Evolutionary conservation across 768 basidiomycete genomes (phyloP), one percentile per base, ranked within the genome.

Genomic region (Mycena galopus): DNA sequence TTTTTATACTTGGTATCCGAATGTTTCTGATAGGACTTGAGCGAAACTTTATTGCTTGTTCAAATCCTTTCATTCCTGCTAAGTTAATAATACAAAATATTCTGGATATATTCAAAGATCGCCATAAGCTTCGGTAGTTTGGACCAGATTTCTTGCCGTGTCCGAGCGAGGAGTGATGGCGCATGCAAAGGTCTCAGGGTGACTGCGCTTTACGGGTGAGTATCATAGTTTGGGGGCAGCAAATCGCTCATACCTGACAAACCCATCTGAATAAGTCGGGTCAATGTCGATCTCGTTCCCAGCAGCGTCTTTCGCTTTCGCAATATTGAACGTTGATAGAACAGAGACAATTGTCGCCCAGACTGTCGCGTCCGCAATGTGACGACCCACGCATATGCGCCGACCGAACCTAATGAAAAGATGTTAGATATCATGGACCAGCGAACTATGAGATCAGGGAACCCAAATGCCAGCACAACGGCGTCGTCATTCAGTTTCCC

Each of bases 231-330:
- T 33, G 10, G 9, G 5, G 6, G 5, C 25, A 8, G n/a, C 12
- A 33, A 12, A 25, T 44, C 23, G 12, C 39, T 16, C 37, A 10
- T 12, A 65, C 64, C 64, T 55, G 51, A 65, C 30, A 19, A 65
- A 17, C 17, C 33, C 51, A 25, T 65, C 51, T 0, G 50, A 53
- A 51, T 56, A 65, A 25, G 12, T 21, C 11, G 51, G 33, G 10
- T 55, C 51, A 3, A 65, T 56, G 9, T 55, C 51, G 1, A 88
- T 39, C 76, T 91, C 90, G 44, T 91, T 88, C 73, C 89, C 87
- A 0, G 89, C 79, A 1, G 81, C 79, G 14, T 84, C 65, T 65
- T 85, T 87, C 3, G 84, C 81, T 44, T 65, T 51, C 35, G 50
- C 23, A 17, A 65, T 65, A 21, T 53, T 30, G 23, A 65, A 55